phyloP scores from a whole-genome alignment of 139 green algal genomes.

The Chlorella ohadii region DNA sequence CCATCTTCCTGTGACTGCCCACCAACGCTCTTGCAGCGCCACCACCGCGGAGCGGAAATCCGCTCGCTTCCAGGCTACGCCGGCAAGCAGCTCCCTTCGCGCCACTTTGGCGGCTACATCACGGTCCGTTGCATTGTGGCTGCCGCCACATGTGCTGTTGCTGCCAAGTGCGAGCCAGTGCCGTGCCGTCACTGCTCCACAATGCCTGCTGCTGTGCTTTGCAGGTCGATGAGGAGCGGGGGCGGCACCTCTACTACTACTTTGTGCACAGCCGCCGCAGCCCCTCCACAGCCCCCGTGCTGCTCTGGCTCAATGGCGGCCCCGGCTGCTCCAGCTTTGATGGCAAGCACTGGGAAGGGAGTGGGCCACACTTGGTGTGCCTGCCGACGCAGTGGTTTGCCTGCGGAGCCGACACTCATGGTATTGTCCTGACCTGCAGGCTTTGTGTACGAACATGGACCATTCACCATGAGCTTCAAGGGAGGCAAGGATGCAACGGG shows the following conservation, averaged over 20 bases:
- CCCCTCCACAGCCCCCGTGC: slow-evolving; percentile 51
- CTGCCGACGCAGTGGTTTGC: no score
- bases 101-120: slow-evolving; percentile 46
- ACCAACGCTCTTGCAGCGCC: neutral
- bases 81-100: neutral
- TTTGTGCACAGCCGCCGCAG: slow-evolving; percentile 47
- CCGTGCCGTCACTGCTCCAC: no score
- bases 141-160: no score
- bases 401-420: no score
- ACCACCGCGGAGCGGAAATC: slow-evolving; percentile 23
- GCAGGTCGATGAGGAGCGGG: neutral
- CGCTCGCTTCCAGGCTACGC: slow-evolving; percentile 6
- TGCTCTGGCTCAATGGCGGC: slow-evolving; percentile 79
- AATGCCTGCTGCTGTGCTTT: no score
- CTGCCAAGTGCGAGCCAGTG: no score
- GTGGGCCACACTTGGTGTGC: no score
- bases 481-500: slow-evolving; percentile 26
- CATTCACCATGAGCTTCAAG: slow-evolving; percentile 46
- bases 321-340: slow-evolving; percentile 47
- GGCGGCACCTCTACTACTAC: slow-evolving; percentile 57
- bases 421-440: slow-evolving; percentile 36
- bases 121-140: slow-evolving; percentile 46
- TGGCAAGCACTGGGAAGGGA: neutral
- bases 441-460: slow-evolving; percentile 72
- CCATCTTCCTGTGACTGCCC: no score